Evolutionary conservation across 2,329 filamentous ascomycete genomes (phyloP), one percentile per base, ranked within the genome.

Genomic region (Stachybotrys chartarum): DNA sequence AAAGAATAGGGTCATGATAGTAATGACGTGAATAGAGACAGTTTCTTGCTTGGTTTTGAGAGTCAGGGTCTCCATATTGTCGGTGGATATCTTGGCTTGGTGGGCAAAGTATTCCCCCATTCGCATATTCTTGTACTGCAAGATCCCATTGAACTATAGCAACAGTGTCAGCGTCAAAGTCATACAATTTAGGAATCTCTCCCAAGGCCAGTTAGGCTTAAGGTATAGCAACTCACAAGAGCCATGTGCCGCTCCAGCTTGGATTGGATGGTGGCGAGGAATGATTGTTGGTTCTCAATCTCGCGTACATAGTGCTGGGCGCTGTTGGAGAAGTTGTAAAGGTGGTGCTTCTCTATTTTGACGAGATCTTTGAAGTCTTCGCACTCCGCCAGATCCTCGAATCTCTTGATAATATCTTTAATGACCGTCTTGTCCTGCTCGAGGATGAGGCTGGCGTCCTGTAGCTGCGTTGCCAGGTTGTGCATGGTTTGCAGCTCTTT

Each of bases 51-150:
- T 76, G 12, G 74, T 77, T 49, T 80, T 77, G 18, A 75, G 63
- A 0, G 79, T 78, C n/a, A 82, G 79, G 53, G 72, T 73, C 60
- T 80, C 76, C 59, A 78, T 79, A 59, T 78, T 74, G 57, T 74
- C 72, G 8, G 73, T 62, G 53, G 58, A 60, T 0, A 39, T 17
- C 30, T 64, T 56, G 1, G 63, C 61, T 24, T 57, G 58, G 8
- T 56, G 55, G 6, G 64, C 57, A 48, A 66, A 65, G 24, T 60
- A 57, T 12, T 63, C 56, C 0, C 60, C 61, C 24, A 57, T 57
- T 17, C 58, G 60, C 17, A 57, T 57, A 14, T 59, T 65, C 14
- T 59, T 52, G 47, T 63, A 65, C 51, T 67, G 63, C 1, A 64
- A 44, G 12, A 63, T 60, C 1, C 56, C 58, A 7, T 59, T 59